Percentiles rank a stretch among this genome's conserved stretches.
Evolutionary conservation across 2,329 filamentous ascomycete genomes (phyloP).

Genomic region (Clonostachys byssicola): DNA sequence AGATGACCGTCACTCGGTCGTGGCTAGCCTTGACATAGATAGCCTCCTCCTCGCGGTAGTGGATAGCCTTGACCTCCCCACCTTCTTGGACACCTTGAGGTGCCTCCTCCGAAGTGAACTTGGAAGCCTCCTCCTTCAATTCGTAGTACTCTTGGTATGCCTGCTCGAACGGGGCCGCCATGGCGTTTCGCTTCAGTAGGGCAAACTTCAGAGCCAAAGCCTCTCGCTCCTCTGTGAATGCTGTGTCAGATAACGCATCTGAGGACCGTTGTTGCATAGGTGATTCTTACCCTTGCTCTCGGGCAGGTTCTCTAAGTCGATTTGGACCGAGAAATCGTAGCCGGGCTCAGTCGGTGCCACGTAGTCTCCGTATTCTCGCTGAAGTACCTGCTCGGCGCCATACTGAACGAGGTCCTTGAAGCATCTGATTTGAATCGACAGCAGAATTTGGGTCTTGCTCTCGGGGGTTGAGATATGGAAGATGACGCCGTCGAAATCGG

Average conservation of each 20-base stretch:
- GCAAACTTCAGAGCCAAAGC: constrained; percentile 84
- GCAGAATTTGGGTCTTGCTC: constrained; percentile 86
- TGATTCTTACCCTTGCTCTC: constrained; percentile 60
- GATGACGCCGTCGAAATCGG: constrained; percentile 97
- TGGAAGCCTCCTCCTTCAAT: constrained; percentile 81
- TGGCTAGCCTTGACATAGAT: constrained; percentile 98
- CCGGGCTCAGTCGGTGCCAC: constrained; percentile 83
- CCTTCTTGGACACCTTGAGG: constrained; percentile 88
- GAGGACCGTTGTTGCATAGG: background rate
- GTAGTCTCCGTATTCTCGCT: constrained; percentile 91
- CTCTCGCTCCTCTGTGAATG: constrained; percentile 67
- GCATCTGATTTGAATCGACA: constrained; percentile 94
- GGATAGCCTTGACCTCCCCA: constrained; percentile 89
- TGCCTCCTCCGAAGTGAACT: constrained; percentile 90
- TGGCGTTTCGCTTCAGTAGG: constrained; percentile 93
- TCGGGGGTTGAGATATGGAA: constrained; percentile 98
- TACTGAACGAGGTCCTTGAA: constrained; percentile 89
- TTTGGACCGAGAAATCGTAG: constrained; percentile 91
- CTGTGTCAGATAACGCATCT: background rate
- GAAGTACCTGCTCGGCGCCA: constrained; percentile 85
- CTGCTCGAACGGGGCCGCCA: constrained; percentile 97
- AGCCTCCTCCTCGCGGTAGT: constrained; percentile 97
- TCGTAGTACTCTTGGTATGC: constrained; percentile 91
- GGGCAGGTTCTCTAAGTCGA: constrained; percentile 87
- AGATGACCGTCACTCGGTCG: constrained; percentile 97